Conservation (phyloP, 208 protist species). For the Acanthamoeba royreba region DNA sequence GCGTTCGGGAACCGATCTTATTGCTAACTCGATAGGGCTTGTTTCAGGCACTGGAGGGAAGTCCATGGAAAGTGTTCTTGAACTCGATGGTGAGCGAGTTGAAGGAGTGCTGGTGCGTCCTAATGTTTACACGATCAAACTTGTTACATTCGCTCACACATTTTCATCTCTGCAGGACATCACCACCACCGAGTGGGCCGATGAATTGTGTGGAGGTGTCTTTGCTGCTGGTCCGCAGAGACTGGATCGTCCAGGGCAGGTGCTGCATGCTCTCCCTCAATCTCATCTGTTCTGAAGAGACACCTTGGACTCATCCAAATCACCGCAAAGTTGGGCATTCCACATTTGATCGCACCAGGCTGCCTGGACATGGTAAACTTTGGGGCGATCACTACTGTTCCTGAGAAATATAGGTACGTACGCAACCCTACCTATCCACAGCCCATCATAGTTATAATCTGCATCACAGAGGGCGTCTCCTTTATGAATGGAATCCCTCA, state of each 20-base stretch:
- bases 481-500: constrained; percentile 20
- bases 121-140: neutral
- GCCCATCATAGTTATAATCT: neutral
- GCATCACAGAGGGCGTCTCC: neutral
- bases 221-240: neutral
- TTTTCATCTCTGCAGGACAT: neutral
- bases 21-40: neutral
- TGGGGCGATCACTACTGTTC: neutral
- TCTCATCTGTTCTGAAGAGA: neutral
- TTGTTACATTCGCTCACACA: neutral
- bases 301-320: no score
- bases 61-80: neutral
- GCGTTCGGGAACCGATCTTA: no score
- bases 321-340: neutral
- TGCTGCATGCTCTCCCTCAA: neutral
- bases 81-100: neutral
- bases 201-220: constrained; percentile 33
- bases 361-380: constrained; percentile 47
- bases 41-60: neutral
- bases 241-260: constrained; percentile 16
- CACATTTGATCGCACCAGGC: constrained; percentile 12
- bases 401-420: neutral
- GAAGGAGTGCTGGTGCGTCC: neutral
- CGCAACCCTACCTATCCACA: neutral
- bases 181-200: constrained; percentile 36